Evolutionary conservation across 1,284 basidiomycete species (phyloP), one percentile per base, ranked within the genome.

Genomic region (Ceratobasidium theobromae): DNA sequence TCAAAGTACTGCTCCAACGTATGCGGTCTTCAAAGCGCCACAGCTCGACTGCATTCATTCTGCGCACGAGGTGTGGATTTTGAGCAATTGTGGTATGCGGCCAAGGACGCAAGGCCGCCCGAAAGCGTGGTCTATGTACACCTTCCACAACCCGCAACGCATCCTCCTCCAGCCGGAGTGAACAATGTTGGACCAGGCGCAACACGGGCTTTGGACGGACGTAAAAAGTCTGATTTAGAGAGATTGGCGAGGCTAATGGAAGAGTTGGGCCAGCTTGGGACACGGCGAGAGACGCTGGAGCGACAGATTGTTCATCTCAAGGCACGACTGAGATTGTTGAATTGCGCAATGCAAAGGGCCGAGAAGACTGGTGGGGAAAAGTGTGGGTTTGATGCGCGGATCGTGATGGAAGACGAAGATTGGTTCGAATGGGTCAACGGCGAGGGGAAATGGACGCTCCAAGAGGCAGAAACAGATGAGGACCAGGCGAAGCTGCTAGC

Each of bases 1-100:
- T 93, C 90, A 16, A 93, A 93, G 75, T 94, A 90, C 73, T 92
- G 89, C 72, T 91, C 89, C 2, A 85, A 89, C 55, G 87, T 87
- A 69, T 92, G 89, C 71, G 89, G 90, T 14, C 76, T 88, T 68
- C 67, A 68, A 66, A 53, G 53, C 28, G 68, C 69, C n/a, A 53
- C 67, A 32, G 58, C 62, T 9, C 58, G 65, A 30, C 66, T 70
- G n/a, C 35, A 64, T 23, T 14, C 38, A 43, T 28, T 52, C 27
- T 38, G 60, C n/a, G 21, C 49, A 27, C 49, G 49, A 16, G 60
- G 60, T 16, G 60, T 53, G 14, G 49, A 64, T 27, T 32, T 64
- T 25, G 60, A 64, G 3, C 66, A 70, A 25, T 18, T 65, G 16
- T 69, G 68, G 69, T 67, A 54, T 53, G 65, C 53, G 27, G 60